Percentiles rank a stretch among this genome's conserved stretches.
Conservation (phyloP, 108 stramenopile genomes). For the Skeletonema costatum region DNA sequence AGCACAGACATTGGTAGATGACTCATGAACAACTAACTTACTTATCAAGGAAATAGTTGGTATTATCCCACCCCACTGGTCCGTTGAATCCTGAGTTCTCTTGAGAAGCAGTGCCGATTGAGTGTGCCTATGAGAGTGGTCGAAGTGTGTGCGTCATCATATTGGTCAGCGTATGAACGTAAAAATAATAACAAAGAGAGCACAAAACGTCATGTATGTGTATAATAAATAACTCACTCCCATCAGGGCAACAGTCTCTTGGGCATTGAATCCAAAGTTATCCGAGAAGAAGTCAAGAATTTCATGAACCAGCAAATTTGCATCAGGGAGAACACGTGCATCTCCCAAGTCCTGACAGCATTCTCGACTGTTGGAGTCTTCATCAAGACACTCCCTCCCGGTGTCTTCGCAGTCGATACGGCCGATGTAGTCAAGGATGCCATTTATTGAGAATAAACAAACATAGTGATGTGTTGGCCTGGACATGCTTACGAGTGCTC, state of each 20-base stretch:
- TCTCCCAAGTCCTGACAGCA: slow-evolving; percentile 4
- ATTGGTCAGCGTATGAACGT: not conserved
- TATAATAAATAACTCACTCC: slow-evolving; percentile 34
- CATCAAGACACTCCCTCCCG: slow-evolving; percentile 19
- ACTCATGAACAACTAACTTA: too few relatives aligned
- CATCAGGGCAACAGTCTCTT: slow-evolving; percentile 58
- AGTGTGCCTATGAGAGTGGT: too few relatives aligned
- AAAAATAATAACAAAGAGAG: too few relatives aligned
- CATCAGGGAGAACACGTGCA: slow-evolving; percentile 4
- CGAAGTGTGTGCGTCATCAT: too few relatives aligned
- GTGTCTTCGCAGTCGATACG: slow-evolving; percentile 20
- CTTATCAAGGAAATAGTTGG: too few relatives aligned
- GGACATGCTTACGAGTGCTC: slow-evolving; percentile 39
- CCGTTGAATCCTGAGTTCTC: too few relatives aligned
- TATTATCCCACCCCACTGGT: too few relatives aligned
- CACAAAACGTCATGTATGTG: too few relatives aligned
- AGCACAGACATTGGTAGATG: too few relatives aligned
- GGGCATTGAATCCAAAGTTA: slow-evolving; percentile 44
- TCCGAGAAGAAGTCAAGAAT: slow-evolving; percentile 34
- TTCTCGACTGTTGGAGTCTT: too few relatives aligned
- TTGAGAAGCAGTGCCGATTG: too few relatives aligned
- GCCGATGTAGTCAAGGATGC: slow-evolving; percentile 14
- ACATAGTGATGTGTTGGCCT: slow-evolving; percentile 28
- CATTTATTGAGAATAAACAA: too few relatives aligned
- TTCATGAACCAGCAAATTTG: slow-evolving; percentile 11